Percentiles rank a stretch among this genome's conserved stretches.
Conservation (phyloP, 1,284 basidiomycete genomes). For the Wolfiporia cocos region DNA sequence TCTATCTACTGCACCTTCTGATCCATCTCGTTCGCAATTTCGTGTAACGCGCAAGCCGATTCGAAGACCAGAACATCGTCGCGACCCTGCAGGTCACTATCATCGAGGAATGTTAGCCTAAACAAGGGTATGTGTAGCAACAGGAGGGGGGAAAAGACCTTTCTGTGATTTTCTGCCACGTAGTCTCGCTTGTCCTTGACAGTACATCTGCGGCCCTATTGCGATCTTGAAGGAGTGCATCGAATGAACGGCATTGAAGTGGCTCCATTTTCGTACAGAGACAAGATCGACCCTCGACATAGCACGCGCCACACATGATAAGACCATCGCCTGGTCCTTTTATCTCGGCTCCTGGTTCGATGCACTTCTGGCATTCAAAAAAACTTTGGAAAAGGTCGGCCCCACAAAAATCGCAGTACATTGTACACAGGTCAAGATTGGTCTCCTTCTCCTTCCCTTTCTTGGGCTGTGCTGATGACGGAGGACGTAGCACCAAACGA, state of each 20-base stretch:
- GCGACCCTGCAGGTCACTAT: slow-evolving; percentile 1
- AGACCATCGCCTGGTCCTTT: slow-evolving; percentile 34
- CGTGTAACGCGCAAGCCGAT: slow-evolving; percentile 24
- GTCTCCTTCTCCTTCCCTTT: slow-evolving; percentile 10
- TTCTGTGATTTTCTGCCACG: too few species aligned
- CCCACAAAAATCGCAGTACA: slow-evolving; percentile 72
- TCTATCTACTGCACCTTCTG: slow-evolving; percentile 2
- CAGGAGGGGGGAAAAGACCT: too few species aligned
- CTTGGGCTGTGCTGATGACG: neutral
- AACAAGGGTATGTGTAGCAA: too few species aligned
- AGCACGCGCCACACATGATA: slow-evolving; percentile 63
- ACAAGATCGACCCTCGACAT: slow-evolving; percentile 67
- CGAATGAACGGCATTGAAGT: slow-evolving; percentile 43
- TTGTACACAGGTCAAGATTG: slow-evolving; percentile 20
- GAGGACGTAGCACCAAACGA: neutral
- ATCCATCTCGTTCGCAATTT: neutral
- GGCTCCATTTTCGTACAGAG: slow-evolving; percentile 51
- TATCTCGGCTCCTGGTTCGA: slow-evolving; percentile 9
- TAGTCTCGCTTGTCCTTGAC: too few species aligned
- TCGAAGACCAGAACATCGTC: slow-evolving; percentile 24
- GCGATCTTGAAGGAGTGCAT: slow-evolving; percentile 30
- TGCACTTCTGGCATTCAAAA: slow-evolving; percentile 56
- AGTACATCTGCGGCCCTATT: slow-evolving; percentile 33
- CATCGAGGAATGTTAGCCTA: too few species aligned
- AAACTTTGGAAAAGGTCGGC: slow-evolving; percentile 74